Evolutionary conservation across 2,329 filamentous ascomycete species (phyloP), one percentile per base, ranked within the genome.

Genomic region (Paraphaeosphaeria minitans): DNA sequence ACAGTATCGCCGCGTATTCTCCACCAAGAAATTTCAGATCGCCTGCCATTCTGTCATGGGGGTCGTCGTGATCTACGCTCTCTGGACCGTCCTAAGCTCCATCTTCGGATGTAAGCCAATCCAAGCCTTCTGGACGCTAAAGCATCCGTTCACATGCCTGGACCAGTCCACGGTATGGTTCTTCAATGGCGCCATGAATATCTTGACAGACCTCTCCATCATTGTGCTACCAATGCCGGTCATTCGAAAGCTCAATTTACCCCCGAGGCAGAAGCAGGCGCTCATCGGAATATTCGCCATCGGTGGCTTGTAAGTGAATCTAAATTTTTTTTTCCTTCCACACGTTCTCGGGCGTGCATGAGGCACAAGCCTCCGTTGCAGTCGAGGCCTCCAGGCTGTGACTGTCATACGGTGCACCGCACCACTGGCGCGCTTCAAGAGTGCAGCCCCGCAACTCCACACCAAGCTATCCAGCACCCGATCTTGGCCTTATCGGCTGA

Each of bases 211-310:
- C 43, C 70, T 77, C 24, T 62, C 65, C 10, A 69, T 75, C 50
- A 74, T 76, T 14, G 46, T 75, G 1, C 64, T 76, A 0, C 75
- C 75, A 1, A 75, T 77, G 57, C 74, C 72, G 0, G 69, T 75
- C 1, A 70, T 77, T 29, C 56, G 63, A 47, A 68, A 66, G 12
- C 58, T 80, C 48, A 74, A 73, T 19, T 65, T 80, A 22, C 69
- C 73, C 10, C 61, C 59, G 16, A 62, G 66, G 24, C 75, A 79
- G 57, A 79, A 78, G 59, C 58, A 71, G 39, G 73, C 74, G 9
- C 62, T 80, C 4, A 66, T 69, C 7, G 68, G 66, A 6, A 72
- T 80, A 29, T 80, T 80, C 50, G 71, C 72, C 7, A 62, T 80
- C 12, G 78, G 77, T 29, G 71, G 71, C 29, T 77, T 79, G 78